Evolutionary conservation across 1,139 yeast genomes (phyloP), one percentile per base, ranked within the genome.

Genomic region (Kodamaea plutei): DNA sequence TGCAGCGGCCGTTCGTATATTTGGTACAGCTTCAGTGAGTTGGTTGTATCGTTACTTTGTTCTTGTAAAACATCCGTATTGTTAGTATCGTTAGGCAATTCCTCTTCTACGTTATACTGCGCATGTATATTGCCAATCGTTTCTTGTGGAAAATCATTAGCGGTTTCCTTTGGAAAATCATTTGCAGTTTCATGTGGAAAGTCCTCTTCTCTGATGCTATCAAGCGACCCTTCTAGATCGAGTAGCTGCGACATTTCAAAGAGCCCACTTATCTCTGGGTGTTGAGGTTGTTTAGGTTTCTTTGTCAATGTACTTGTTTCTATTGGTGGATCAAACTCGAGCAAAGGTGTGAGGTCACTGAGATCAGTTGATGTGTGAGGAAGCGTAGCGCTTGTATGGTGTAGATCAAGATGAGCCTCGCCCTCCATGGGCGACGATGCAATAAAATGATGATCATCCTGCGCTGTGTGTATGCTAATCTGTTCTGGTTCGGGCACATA

Each of bases 1-100:
- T 54, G 57, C 58, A 56, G 57, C 10, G 62, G 61, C 28, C 47
- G 44, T 10, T 50, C 28, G 27, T 43, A 48, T 5, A 21, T 13
- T 14, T 18, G 17, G 28, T 17, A 17, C 20, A 17, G 20, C 7
- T 9, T 7, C 9, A 7, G 7, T 9, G 9, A 9, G 20, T 7
- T 17, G 9, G 7, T 9, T 7, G 9, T 7, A 7, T 17, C 20
- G 9, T 7, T 7, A 7, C 7, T 17, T 7, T 17, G 8, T 9
- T 17, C 20, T 9, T 17, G 7, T 7, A 7, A 9, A 7, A 9
- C 8, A 9, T 17, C 20, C 9, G 8, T 17, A 7, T 7, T 17
- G 8, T 7, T 17, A 9, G 20, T 17, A n/a, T n/a, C n/a, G n/a
- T n/a, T n/a, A n/a, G n/a, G n/a, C n/a, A n/a, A n/a, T n/a, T n/a